Evolutionary conservation across 805 yeast genomes (phyloP).

Genomic region (Zygosaccharomyces bisporus): DNA sequence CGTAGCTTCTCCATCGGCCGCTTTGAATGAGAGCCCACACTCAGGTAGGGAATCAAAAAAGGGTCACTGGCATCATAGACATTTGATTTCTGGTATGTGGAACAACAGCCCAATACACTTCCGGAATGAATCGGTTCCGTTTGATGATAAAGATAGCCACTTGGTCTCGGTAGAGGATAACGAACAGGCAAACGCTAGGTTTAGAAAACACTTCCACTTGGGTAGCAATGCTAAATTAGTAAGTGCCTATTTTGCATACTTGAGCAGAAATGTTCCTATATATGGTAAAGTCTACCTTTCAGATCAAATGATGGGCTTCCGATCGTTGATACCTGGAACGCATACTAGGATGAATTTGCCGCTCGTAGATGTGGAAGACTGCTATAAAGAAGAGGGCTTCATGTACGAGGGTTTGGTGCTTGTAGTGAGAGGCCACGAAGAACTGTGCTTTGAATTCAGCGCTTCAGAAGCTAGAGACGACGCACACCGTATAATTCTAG

Average conservation of each 20-base stretch:
- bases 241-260: slow-evolving; percentile 66
- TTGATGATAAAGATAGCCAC: slow-evolving; percentile 44
- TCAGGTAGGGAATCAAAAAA: slow-evolving; percentile 9
- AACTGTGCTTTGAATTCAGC: slow-evolving; percentile 73
- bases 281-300: slow-evolving; percentile 84
- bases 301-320: slow-evolving; percentile 63
- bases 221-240: slow-evolving; percentile 48
- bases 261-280: slow-evolving; percentile 67
- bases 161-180: slow-evolving; percentile 45
- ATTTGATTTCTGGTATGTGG: slow-evolving; percentile 44
- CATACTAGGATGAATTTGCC: slow-evolving; percentile 83
- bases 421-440: slow-evolving; percentile 70
- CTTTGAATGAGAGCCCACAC: slow-evolving; percentile 8
- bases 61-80: slow-evolving; percentile 7
- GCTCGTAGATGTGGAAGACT: slow-evolving; percentile 62
- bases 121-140: slow-evolving; percentile 36
- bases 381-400: slow-evolving; percentile 65
- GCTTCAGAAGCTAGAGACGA: slow-evolving; percentile 64
- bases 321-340: slow-evolving; percentile 74
- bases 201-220: slow-evolving; percentile 62
- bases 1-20: background rate
- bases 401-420: slow-evolving; percentile 69
- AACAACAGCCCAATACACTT: slow-evolving; percentile 61
- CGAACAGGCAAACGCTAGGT: slow-evolving; percentile 51
- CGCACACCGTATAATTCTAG: slow-evolving; percentile 52